phyloP scores from a whole-genome alignment of 108 stramenopile species.

The Bacterosira constricta region DNA sequence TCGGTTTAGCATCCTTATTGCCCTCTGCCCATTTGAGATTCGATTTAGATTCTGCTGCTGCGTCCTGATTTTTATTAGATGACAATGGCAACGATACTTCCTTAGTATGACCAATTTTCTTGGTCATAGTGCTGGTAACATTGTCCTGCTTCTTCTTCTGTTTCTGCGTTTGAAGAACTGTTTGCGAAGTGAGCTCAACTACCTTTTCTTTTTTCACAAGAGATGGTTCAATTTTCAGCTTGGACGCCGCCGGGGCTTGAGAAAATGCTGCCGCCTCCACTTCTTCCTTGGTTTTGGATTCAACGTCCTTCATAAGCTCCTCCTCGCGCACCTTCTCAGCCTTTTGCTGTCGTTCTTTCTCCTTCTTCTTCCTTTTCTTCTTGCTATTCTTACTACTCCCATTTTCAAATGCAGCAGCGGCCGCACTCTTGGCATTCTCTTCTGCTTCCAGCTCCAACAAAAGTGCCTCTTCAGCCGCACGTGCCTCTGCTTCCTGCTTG shows the following conservation, averaged over 20 bases:
- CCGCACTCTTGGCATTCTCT: slow-evolving; percentile 69
- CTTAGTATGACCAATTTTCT: slow-evolving; percentile 16
- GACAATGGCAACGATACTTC: slow-evolving; percentile 7
- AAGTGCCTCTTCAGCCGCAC: slow-evolving; percentile 83
- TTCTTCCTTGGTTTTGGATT: slow-evolving; percentile 56
- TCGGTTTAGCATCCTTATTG: slow-evolving; percentile 20
- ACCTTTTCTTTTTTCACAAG: slow-evolving; percentile 33
- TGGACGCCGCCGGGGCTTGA: background rate
- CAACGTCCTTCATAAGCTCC: slow-evolving; percentile 55
- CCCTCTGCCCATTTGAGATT: slow-evolving; percentile 26
- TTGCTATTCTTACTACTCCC: slow-evolving; percentile 63
- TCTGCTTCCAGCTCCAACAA: slow-evolving; percentile 84
- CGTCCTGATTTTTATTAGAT: slow-evolving; percentile 7
- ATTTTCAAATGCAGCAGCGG: slow-evolving; percentile 39
- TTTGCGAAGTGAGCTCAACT: slow-evolving; percentile 17
- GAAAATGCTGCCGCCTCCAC: slow-evolving; percentile 14
- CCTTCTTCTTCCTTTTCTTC: slow-evolving; percentile 90
- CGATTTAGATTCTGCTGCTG: slow-evolving; percentile 10
- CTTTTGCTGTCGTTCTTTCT: slow-evolving; percentile 80
- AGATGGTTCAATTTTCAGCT: slow-evolving; percentile 2
- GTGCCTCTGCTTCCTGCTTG: slow-evolving; percentile 80
- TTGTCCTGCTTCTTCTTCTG: slow-evolving; percentile 36
- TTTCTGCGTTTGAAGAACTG: slow-evolving; percentile 10
- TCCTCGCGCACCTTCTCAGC: slow-evolving; percentile 71
- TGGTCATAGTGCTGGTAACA: slow-evolving; percentile 1